Evolutionary conservation across 208 protist genomes (phyloP), one percentile per base, ranked within the genome.

Genomic region (Phytomonas francai): DNA sequence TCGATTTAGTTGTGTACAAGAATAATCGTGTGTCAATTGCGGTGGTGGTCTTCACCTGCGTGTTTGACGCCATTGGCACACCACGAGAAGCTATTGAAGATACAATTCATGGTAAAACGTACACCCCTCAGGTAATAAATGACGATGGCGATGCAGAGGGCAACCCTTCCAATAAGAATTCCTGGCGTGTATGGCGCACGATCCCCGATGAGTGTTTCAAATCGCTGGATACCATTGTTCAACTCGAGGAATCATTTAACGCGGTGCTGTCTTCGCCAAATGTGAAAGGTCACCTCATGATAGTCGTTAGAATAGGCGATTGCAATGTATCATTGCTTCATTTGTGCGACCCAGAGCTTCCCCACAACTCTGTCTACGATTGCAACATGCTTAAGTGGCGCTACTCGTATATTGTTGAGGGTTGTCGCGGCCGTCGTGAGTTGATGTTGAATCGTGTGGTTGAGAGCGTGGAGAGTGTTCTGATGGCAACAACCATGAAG

Each of bases 361-460:
- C 90, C 19, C 62, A 78, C 25, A 82, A 92, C 49, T 82, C 87
- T 6, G 76, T 70, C 56, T 96, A 88, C 73, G 88, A 91, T 77
- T 77, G 64, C 60, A 83, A 87, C 66, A 93, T 93, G 84, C 84
- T 92, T 57, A 91, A 87, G 67, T 96, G 90, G 90, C 84, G 87
- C 49, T 96, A 93, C 71, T 80, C 85, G 6, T 93, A 85, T 70
- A 79, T 83, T 49, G 67, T 93, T 27, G 80, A 85, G 22, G 90
- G 90, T 32, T 81, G 63, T 8, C 73, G 78, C 28, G 90, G 87
- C 2, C 67, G 83, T 33, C 77, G 84, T 19, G 85, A 92, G 73
- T 66, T 91, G 5, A 77, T 91, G 72, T 76, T 93, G 19, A 87
- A 93, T 67, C 81, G 83, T 57, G 92, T 93, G 87, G 70, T 93